phyloP scores from a whole-genome alignment of 2,329 filamentous ascomycete genomes.

The Phaeosphaeriaceae sp. region DNA sequence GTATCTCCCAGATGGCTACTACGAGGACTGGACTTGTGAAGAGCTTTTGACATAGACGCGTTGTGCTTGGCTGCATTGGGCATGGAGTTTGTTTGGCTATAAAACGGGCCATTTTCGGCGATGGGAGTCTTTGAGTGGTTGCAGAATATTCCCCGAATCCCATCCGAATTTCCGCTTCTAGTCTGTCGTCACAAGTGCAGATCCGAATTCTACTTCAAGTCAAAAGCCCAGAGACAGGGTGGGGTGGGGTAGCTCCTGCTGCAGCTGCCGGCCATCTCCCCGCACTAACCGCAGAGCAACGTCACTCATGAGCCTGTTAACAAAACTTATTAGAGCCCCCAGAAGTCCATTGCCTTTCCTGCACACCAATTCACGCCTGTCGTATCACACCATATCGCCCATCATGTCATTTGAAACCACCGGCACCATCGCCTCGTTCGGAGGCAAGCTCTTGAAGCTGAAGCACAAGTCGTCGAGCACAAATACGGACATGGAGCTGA shows the following conservation, averaged over 20 bases:
- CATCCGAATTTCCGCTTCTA: conserved; percentile 40
- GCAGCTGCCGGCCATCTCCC: conserved; percentile 34
- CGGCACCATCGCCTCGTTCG: conserved; percentile 88
- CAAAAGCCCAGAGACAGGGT: conserved; percentile 37
- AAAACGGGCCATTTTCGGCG: conserved; percentile 43
- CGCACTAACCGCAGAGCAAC: conserved; percentile 41
- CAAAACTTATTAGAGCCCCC: conserved; percentile 31
- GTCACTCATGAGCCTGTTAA: conserved; percentile 36
- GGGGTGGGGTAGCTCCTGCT: conserved; percentile 39
- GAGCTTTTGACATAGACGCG: conserved; percentile 70
- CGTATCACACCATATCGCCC: conserved; percentile 21
- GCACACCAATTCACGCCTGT: conserved; percentile 16
- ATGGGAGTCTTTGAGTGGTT: conserved; percentile 41
- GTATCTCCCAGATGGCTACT: conserved; percentile 97
- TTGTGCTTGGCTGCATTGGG: conserved; percentile 40
- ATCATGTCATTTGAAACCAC: conserved; percentile 81
- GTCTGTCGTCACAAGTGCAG: conserved; percentile 34
- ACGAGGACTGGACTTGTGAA: conserved; percentile 99
- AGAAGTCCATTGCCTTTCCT: conserved; percentile 17
- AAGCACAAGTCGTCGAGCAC: conserved; percentile 81
- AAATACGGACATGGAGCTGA: conserved; percentile 88
- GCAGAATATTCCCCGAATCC: conserved; percentile 40
- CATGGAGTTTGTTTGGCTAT: conserved; percentile 41
- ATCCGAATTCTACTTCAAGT: conserved; percentile 33
- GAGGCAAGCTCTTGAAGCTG: conserved; percentile 94